Base-by-base conservation (phyloP, 2,329 filamentous ascomycete species). In the Apiospora kogelbergensis region DNA sequence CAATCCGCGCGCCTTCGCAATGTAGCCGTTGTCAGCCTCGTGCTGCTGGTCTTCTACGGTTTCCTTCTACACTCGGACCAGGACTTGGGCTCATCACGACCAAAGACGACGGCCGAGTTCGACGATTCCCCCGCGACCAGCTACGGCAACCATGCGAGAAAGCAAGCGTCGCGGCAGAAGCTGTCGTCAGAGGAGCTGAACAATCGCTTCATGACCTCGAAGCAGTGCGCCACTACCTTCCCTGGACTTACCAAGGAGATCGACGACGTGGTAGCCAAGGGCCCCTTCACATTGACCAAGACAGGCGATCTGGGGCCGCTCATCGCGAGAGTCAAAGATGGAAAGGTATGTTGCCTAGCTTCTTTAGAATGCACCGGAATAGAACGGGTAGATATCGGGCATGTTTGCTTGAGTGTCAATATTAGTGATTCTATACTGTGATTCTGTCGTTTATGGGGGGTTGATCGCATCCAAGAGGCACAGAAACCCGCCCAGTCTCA, bases 211-310 rank as follows among this genome's bases (percentile, higher is more conserved):
- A 78, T 87, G 63, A 81, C 78, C 15, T 77, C 81, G 33, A 71
- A 78, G 26, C 79, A 86, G 72, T 88, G 85, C 74, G 71, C 74
- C 9, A 73, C 73, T 46, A 73, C 76, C 1, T 88, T 88, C 70
- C 85, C 85, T 0, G 81, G 80, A 2, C 76, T 87, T 22, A 83
- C 80, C 0, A 78, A 79, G 46, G 81, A 86, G 68, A 80, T 88
- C 69, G 83, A 85, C 45, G 74, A 81, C 65, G 80, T 78, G 9
- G 81, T 85, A 1, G 77, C 80, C 26, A 74, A 81, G 67, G 84
- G 84, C 0, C 78, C 81, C 4, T 86, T 86, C 73, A 73, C 73
- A 4, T 76, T 86, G 17, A 40, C 17, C 10, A 64, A 76, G 67
- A 76, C 72, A 40, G 73, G 75, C 41, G 77, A 81, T 20, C 77